Evolutionary conservation across 2,329 filamentous ascomycete species (phyloP).

Genomic region (Neopestalotiopsis sp.): DNA sequence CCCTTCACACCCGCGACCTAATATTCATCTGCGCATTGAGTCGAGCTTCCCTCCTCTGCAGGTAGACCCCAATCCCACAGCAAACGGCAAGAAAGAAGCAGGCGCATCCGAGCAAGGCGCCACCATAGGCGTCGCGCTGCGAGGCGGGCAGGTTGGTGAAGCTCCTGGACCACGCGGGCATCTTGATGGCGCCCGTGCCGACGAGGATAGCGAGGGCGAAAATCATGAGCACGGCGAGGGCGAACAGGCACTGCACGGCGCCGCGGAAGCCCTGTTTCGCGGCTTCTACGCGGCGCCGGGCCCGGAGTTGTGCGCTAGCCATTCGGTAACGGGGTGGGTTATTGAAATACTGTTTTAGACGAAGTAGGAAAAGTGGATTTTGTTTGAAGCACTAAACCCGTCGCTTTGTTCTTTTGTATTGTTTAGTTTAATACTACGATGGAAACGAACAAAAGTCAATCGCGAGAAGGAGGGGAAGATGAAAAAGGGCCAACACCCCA

Average conservation of each 20-base stretch:
- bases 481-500: neutral
- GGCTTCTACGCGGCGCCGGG: neutral
- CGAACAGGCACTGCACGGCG: neutral
- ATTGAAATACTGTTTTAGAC: neutral
- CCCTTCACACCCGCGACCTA: neutral
- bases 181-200: constrained; percentile 1
- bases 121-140: neutral
- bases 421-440: neutral
- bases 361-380: neutral
- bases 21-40: neutral
- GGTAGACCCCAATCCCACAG: neutral
- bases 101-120: neutral
- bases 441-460: neutral
- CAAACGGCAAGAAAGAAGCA: neutral
- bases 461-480: neutral
- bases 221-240: neutral
- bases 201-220: neutral
- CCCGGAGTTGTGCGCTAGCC: neutral
- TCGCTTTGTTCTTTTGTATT: neutral
- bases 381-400: neutral
- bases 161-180: constrained; percentile 6
- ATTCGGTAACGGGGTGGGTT: neutral
- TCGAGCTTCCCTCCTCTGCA: neutral
- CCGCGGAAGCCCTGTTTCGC: neutral
- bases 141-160: neutral